phyloP scores from a whole-genome alignment of 2,329 filamentous ascomycete genomes.

The Colletotrichum scovillei region DNA sequence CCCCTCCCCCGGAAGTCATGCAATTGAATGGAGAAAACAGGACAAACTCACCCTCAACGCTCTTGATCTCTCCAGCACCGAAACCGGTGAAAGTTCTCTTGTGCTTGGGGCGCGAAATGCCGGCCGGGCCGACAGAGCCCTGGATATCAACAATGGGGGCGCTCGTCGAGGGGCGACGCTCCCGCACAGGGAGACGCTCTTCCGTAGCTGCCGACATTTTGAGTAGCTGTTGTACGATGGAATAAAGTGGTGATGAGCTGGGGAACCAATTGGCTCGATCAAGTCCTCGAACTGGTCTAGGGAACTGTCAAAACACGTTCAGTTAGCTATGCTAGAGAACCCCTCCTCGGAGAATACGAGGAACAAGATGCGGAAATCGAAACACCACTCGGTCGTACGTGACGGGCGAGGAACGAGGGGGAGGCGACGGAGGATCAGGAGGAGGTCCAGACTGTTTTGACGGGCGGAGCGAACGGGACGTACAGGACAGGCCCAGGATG shows the following conservation, averaged over 20 bases:
- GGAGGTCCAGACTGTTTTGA: conserved; percentile 28
- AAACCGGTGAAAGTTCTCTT: conserved; percentile 97
- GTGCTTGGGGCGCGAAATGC: conserved; percentile 91
- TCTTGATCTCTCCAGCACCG: conserved; percentile 91
- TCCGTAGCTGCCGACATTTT: conserved; percentile 45
- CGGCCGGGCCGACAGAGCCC: conserved; percentile 86
- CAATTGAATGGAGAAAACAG: not conserved
- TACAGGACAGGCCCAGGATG: conserved; percentile 29
- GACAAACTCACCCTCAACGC: conserved; percentile 77
- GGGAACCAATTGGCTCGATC: conserved; percentile 15
- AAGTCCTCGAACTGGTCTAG: not conserved
- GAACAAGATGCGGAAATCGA: not conserved
- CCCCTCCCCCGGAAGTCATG: not conserved
- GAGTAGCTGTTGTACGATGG: conserved; percentile 31
- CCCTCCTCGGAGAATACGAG: not conserved
- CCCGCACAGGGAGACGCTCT: conserved; percentile 63
- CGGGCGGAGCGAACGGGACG: conserved; percentile 21
- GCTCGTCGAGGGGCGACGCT: conserved; percentile 84
- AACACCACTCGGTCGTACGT: conserved; percentile 13
- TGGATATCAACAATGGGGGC: conserved; percentile 88
- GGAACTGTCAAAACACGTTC: not conserved
- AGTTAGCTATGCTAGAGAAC: not conserved
- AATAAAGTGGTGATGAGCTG: not conserved
- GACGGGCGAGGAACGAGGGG: not conserved
- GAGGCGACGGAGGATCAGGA: conserved; percentile 2